phyloP scores from a whole-genome alignment of 352 stramenopile genomes.

The Phytophthora fragariaefolia region DNA sequence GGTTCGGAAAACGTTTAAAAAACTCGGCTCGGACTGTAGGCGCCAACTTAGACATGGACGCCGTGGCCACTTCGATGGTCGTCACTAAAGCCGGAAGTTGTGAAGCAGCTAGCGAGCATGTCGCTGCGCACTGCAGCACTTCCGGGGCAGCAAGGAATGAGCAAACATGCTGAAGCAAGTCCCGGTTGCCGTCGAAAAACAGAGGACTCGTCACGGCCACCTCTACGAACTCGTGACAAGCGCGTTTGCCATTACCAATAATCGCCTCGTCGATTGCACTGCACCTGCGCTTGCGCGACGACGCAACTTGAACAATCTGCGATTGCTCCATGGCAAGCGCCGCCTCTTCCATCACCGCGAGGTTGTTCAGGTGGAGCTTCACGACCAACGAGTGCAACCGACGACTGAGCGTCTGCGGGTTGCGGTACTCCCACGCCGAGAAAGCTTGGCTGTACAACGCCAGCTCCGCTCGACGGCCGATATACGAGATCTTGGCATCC shows the following conservation, averaged over 20 bases:
- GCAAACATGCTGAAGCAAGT: conserved; percentile 51
- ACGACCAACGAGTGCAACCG: conserved; percentile 64
- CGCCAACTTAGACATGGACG: conserved; percentile 31
- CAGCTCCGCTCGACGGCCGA: conserved; percentile 61
- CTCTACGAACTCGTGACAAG: conserved; percentile 4
- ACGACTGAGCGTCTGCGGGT: conserved; percentile 61
- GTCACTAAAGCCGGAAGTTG: conserved; percentile 50
- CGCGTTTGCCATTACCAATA: conserved; percentile 29
- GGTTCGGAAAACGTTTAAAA: conserved; percentile 48
- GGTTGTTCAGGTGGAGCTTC: conserved; percentile 68
- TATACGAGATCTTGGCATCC: conserved; percentile 68
- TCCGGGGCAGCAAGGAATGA: conserved; percentile 48
- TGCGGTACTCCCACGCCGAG: conserved; percentile 59
- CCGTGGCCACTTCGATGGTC: conserved; percentile 38
- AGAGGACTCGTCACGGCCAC: conserved; percentile 25
- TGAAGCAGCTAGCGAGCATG: conserved; percentile 35
- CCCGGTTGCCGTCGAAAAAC: conserved; percentile 57
- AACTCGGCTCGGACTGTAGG: conserved; percentile 27
- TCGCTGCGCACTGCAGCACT: conserved; percentile 43
- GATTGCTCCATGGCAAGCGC: conserved; percentile 35
- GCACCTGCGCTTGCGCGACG: conserved; percentile 34
- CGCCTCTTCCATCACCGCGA: conserved; percentile 45
- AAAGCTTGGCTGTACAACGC: conserved; percentile 62
- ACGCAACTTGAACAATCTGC: background rate
- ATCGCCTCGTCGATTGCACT: conserved; percentile 9